A percentile compares a stretch with the other conserved stretches of the same genome.
These are phyloP conservation scores for Irpex lacteus DNA, from an alignment of 1,284 basidiomycete genomes.

Conservation along the genomic window DNA sequence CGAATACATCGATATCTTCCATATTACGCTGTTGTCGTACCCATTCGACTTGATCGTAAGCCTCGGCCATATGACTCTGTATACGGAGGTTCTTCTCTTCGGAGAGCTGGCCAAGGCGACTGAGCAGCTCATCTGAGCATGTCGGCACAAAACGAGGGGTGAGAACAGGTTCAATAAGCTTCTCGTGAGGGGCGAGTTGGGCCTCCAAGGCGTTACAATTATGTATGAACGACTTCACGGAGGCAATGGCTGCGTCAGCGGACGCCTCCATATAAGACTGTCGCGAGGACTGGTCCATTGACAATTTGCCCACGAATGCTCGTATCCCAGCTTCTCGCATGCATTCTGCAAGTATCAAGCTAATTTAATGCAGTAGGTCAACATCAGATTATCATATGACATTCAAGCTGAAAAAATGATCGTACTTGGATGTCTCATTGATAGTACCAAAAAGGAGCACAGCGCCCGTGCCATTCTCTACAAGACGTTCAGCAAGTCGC, in stretches of 20 bases:
- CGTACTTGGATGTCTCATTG: conserved; percentile 74
- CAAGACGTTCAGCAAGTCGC: conserved; percentile 58
- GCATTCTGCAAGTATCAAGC: conserved; percentile 69
- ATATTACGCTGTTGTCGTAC: conserved; percentile 57
- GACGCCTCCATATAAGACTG: conserved; percentile 69
- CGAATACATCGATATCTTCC: conserved; percentile 73
- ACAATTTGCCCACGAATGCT: conserved; percentile 80
- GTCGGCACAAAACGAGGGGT: conserved; percentile 84
- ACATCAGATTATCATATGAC: neutral
- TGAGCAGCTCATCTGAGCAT: conserved; percentile 65
- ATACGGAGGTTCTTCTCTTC: conserved; percentile 45
- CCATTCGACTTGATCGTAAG: conserved; percentile 70
- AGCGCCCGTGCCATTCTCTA: conserved; percentile 72
- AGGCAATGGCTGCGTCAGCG: conserved; percentile 42
- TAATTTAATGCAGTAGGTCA: conserved; percentile 26
- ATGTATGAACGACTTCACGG: conserved; percentile 56
- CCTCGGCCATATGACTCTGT: conserved; percentile 79
- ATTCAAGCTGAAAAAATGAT: neutral
- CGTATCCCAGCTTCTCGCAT: conserved; percentile 74
- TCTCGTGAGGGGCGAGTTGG: conserved; percentile 39
- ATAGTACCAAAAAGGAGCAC: conserved; percentile 82
- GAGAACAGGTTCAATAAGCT: conserved; percentile 73
- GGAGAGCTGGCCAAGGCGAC: conserved; percentile 55
- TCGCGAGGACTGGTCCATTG: conserved; percentile 79
- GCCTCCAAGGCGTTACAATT: conserved; percentile 42